phyloP scores from a whole-genome alignment of 2,329 filamentous ascomycete species.

The Cordyceps pruinosa region DNA sequence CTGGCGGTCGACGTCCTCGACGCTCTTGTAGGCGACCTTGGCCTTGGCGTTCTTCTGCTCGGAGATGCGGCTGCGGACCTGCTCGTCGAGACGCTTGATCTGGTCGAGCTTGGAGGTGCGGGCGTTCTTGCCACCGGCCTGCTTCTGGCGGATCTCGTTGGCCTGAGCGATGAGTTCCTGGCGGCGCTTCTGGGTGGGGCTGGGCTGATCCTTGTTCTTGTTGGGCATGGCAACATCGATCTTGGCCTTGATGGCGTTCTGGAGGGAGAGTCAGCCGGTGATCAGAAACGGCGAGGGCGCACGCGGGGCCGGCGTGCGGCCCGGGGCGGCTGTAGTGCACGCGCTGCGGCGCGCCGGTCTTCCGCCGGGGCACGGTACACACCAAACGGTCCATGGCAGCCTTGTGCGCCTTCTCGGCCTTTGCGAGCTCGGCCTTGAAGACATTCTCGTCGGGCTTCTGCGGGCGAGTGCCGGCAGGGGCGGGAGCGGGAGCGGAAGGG shows the following conservation, averaged over 20 bases:
- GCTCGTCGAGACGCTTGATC: slow-evolving; percentile 85
- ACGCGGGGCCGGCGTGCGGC: neutral
- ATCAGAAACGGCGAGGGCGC: slow-evolving; percentile 11
- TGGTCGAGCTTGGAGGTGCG: slow-evolving; percentile 75
- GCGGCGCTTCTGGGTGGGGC: slow-evolving; percentile 72
- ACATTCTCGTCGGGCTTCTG: slow-evolving; percentile 80
- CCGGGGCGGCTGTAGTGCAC: neutral
- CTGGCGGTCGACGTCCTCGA: slow-evolving; percentile 79
- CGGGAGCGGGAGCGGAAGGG: slow-evolving; percentile 34
- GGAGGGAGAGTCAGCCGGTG: slow-evolving; percentile 16
- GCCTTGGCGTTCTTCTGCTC: slow-evolving; percentile 82
- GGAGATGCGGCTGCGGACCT: slow-evolving; percentile 73
- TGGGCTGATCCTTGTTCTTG: slow-evolving; percentile 70
- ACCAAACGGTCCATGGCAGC: slow-evolving; percentile 58
- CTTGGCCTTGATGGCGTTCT: slow-evolving; percentile 86
- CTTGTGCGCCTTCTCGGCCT: slow-evolving; percentile 82
- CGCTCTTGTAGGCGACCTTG: slow-evolving; percentile 77
- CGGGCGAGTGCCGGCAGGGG: slow-evolving; percentile 50
- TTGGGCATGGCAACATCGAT: slow-evolving; percentile 73
- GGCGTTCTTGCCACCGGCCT: slow-evolving; percentile 78
- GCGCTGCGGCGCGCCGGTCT: neutral
- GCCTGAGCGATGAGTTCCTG: slow-evolving; percentile 78
- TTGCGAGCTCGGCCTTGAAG: slow-evolving; percentile 71
- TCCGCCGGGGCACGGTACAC: slow-evolving; percentile 16
- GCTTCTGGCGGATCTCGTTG: slow-evolving; percentile 77